Conservation (phyloP, 305 asterid species). For the Solanum aculeatissimum region DNA sequence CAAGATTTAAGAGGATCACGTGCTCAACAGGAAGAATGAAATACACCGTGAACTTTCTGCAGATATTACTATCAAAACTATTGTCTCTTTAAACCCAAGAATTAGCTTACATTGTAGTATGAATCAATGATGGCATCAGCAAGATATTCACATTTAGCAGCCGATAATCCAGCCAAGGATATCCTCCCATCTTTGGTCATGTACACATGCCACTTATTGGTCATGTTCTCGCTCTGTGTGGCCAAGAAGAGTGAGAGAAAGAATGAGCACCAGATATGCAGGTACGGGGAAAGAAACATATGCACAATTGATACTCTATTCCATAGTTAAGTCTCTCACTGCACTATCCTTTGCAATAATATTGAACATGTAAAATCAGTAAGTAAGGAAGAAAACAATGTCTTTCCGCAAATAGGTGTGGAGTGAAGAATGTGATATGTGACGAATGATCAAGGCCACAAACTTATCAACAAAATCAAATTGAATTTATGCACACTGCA, state of each 20-base stretch:
- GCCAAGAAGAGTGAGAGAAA: background rate
- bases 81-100: background rate
- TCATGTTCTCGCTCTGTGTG: slow-evolving; percentile 85
- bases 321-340: background rate
- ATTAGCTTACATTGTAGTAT: slow-evolving; percentile 65
- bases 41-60: background rate
- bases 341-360: background rate
- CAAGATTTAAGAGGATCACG: background rate
- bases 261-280: background rate
- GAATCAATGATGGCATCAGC: slow-evolving; percentile 97
- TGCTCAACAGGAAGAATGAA: background rate
- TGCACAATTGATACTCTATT: background rate
- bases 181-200: slow-evolving; percentile 98
- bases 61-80: background rate
- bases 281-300: background rate
- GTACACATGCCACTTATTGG: slow-evolving; percentile 87
- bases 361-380: background rate
- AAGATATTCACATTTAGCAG: slow-evolving; percentile 96
- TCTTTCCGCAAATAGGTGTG: background rate
- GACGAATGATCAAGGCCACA: background rate
- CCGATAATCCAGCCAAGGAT: slow-evolving; percentile 88
- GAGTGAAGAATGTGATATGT: background rate
- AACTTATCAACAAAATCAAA: background rate
- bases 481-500: background rate
- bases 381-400: background rate